These are phyloP conservation scores for Monascus ruber DNA, from an alignment of 2,329 filamentous ascomycete genomes.

Conservation along the genomic window DNA sequence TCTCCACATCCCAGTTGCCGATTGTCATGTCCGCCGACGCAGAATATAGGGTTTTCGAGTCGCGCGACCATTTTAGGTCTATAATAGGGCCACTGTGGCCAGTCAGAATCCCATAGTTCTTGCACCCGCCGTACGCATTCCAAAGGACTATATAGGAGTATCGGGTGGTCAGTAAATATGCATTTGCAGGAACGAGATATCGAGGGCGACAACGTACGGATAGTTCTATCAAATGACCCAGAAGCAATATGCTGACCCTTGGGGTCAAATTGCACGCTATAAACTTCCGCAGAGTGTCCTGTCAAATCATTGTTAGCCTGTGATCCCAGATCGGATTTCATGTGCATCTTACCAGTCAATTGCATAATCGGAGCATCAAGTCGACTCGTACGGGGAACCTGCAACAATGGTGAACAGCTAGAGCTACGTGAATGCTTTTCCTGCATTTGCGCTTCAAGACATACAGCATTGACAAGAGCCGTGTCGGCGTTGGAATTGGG, in stretches of 20 bases:
- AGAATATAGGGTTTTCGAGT: slow-evolving; percentile 81
- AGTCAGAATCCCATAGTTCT: slow-evolving; percentile 81
- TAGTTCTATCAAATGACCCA: slow-evolving; percentile 86
- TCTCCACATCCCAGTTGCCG: slow-evolving; percentile 89
- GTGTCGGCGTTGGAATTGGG: slow-evolving; percentile 52
- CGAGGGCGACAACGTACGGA: slow-evolving; percentile 47
- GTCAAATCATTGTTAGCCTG: not conserved
- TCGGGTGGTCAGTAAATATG: not conserved
- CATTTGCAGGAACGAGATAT: not conserved
- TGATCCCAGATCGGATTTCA: not conserved
- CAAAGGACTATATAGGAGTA: slow-evolving; percentile 58
- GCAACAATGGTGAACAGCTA: slow-evolving; percentile 10
- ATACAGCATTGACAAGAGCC: slow-evolving; percentile 16
- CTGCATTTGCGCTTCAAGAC: slow-evolving; percentile 2
- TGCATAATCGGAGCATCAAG: slow-evolving; percentile 92
- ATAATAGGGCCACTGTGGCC: slow-evolving; percentile 87
- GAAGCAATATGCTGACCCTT: slow-evolving; percentile 84
- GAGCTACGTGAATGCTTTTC: slow-evolving; percentile 4
- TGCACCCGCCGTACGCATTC: slow-evolving; percentile 83
- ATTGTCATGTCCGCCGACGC: slow-evolving; percentile 89
- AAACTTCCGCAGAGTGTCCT: slow-evolving; percentile 70
- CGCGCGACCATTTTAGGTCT: slow-evolving; percentile 92
- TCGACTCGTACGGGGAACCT: slow-evolving; percentile 70
- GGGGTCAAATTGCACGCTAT: slow-evolving; percentile 80
- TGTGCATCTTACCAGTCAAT: slow-evolving; percentile 55